phyloP scores from a whole-genome alignment of 768 basidiomycete genomes.

The Cubamyces lactineus region DNA sequence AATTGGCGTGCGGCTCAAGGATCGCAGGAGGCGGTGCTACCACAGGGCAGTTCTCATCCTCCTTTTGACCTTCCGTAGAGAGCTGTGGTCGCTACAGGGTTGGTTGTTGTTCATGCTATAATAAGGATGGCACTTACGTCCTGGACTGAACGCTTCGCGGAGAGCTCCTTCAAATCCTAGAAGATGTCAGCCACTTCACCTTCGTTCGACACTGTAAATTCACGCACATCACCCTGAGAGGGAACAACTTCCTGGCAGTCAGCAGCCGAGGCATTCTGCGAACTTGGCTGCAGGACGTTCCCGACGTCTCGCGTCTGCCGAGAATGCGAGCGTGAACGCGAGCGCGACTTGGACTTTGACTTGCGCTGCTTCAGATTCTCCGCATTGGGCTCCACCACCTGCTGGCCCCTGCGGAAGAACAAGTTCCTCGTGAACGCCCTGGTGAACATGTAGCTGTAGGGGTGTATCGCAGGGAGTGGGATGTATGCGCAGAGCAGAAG shows the following conservation, averaged over 20 bases:
- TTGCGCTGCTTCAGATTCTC: background rate
- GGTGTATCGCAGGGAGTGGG: constrained; percentile 10
- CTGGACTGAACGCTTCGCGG: background rate
- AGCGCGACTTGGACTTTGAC: background rate
- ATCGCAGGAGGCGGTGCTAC: background rate
- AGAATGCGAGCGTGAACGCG: constrained; percentile 2
- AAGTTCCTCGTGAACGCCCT: constrained; percentile 17
- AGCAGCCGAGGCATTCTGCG: background rate
- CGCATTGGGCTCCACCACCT: background rate
- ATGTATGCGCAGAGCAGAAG: too few relatives aligned
- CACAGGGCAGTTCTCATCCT: constrained; percentile 8
- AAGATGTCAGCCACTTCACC: background rate
- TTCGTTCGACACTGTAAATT: too few relatives aligned
- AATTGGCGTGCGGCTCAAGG: background rate
- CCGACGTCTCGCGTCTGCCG: background rate
- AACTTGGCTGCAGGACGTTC: constrained; percentile 11
- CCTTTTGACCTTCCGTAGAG: background rate
- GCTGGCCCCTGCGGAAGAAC: constrained; percentile 12
- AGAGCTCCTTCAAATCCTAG: background rate
- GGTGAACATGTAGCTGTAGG: constrained; percentile 14
- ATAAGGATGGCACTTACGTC: background rate
- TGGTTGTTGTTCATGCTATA: too few relatives aligned
- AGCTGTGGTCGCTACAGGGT: background rate
- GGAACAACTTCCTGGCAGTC: background rate
- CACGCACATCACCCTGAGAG: background rate